phyloP scores from a whole-genome alignment of 225 moss, liverwort and hornwort genomes.

The Pseudisothecium myosuroides region DNA sequence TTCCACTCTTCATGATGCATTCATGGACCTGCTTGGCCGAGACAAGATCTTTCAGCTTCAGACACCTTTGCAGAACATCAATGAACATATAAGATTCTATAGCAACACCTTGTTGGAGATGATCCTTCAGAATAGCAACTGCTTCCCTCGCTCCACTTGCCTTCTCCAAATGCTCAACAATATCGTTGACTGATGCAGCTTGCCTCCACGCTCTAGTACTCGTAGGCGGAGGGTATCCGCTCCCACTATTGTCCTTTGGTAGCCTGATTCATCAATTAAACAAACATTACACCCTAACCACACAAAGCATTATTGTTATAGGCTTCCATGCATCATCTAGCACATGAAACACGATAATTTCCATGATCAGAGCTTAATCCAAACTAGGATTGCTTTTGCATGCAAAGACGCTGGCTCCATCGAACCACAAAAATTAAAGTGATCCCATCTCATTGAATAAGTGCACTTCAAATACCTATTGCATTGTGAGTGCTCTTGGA shows the following conservation, averaged over 20 bases:
- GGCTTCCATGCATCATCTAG: not conserved
- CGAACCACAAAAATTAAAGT: not conserved
- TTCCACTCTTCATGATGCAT: not conserved
- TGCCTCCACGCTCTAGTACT: not conserved
- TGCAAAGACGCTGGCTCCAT: not conserved
- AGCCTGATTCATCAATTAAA: not conserved
- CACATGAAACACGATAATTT: not conserved
- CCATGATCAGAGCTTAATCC: not conserved
- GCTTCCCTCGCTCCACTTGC: not conserved
- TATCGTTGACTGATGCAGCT: not conserved
- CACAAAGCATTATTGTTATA: not conserved
- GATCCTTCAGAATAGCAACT: not conserved
- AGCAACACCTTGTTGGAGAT: not conserved
- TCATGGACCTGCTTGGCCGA: not conserved
- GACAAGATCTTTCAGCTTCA: not conserved
- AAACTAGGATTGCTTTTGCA: not conserved
- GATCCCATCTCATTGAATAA: not conserved
- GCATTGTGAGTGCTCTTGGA: not conserved
- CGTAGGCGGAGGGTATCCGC: not conserved
- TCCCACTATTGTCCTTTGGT: not conserved
- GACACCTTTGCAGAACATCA: not conserved
- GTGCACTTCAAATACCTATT: not conserved
- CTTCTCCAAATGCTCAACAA: not conserved
- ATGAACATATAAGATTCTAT: not conserved
- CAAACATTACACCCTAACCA: not conserved